phyloP scores from a whole-genome alignment of 148 eudicot genomes.

The Camellia lanceoleosa region DNA sequence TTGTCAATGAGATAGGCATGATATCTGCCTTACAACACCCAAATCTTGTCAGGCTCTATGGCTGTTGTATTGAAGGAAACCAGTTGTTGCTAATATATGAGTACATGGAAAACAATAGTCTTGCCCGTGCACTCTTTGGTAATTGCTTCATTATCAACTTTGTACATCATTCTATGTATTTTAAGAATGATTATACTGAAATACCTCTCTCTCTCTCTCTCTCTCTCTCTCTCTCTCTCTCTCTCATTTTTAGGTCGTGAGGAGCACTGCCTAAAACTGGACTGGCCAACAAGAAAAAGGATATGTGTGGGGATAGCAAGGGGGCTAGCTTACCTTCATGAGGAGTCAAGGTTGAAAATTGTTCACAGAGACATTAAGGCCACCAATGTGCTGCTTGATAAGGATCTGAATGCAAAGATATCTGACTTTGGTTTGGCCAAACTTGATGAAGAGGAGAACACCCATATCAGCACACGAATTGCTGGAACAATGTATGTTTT shows the following conservation, averaged over 20 bases:
- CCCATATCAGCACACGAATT: constrained; percentile 73
- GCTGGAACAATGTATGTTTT: constrained; percentile 75
- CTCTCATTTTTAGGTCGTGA: constrained; percentile 28
- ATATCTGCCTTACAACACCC: constrained; percentile 87
- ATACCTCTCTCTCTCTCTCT: background rate
- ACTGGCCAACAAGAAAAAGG: constrained; percentile 55
- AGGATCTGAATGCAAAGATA: constrained; percentile 75
- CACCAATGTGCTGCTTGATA: constrained; percentile 78
- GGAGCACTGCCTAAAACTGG: constrained; percentile 38
- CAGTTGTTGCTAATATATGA: constrained; percentile 68
- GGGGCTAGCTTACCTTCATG: constrained; percentile 66
- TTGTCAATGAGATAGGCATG: constrained; percentile 77
- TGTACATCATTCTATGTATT: background rate
- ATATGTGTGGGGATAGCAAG: constrained; percentile 57
- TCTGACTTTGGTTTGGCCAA: constrained; percentile 89
- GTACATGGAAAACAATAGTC: constrained; percentile 78
- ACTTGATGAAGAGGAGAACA: constrained; percentile 75
- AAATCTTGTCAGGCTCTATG: constrained; percentile 75
- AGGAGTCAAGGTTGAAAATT: constrained; percentile 61
- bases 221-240: background rate
- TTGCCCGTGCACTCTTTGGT: constrained; percentile 78
- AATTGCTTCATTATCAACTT: constrained; percentile 18
- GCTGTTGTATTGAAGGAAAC: constrained; percentile 81
- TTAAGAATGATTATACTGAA: background rate
- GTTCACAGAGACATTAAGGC: constrained; percentile 87